Evolutionary conservation across 257 asterid species (phyloP).

Genomic region (Cruciata laevipes): DNA sequence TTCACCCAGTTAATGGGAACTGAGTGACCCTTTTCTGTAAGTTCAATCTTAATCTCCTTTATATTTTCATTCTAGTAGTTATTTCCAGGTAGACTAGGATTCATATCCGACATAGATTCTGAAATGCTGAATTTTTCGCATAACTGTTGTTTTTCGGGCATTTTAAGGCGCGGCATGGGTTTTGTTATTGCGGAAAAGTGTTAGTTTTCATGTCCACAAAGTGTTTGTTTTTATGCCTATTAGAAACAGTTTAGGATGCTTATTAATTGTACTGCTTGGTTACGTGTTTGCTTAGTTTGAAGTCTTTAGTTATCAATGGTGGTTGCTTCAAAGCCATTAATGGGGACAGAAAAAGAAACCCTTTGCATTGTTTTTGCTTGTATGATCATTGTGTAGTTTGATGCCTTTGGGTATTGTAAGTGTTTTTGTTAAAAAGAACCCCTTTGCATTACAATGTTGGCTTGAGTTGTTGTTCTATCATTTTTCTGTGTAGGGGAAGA

Average conservation of each 20-base stretch:
- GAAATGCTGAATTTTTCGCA: not conserved
- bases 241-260: not conserved
- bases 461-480: not conserved
- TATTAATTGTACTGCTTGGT: not conserved
- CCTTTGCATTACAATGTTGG: not conserved
- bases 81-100: not conserved
- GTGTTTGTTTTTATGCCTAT: constrained; percentile 1
- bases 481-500: constrained; percentile 19
- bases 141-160: not conserved
- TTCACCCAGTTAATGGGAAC: not conserved
- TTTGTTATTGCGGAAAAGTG: not conserved
- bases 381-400: not conserved
- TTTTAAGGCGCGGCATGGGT: not conserved
- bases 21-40: not conserved
- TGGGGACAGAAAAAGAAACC: not conserved
- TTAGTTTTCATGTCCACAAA: not conserved
- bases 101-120: not conserved
- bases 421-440: not conserved
- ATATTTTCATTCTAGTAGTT: not conserved
- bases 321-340: not conserved
- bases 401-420: not conserved
- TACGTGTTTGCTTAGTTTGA: not conserved
- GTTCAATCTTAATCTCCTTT: not conserved
- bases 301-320: not conserved
- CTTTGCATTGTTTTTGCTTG: not conserved